phyloP scores from a whole-genome alignment of 2,329 filamentous ascomycete genomes.

The Fusarium cyanostomum region DNA sequence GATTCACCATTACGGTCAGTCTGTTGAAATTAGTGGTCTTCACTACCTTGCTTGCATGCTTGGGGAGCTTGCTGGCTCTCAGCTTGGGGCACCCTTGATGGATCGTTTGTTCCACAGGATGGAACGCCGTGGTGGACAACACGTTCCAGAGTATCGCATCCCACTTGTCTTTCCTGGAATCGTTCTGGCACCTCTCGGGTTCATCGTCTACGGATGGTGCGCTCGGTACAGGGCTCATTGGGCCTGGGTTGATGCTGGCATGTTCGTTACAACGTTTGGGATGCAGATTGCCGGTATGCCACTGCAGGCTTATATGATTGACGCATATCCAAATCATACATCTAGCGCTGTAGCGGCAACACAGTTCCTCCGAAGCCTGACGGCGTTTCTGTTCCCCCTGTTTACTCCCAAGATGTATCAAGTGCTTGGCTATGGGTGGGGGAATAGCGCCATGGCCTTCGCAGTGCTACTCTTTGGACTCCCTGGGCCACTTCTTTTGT shows the following conservation, averaged over 20 bases:
- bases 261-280: slow-evolving; percentile 46
- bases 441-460: slow-evolving; percentile 52
- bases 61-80: slow-evolving; percentile 67
- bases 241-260: slow-evolving; percentile 50
- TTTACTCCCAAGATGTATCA: slow-evolving; percentile 56
- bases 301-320: slow-evolving; percentile 53
- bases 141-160: slow-evolving; percentile 40
- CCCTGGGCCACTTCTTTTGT: slow-evolving; percentile 53
- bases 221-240: slow-evolving; percentile 51
- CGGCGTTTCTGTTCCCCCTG: slow-evolving; percentile 60
- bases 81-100: slow-evolving; percentile 56
- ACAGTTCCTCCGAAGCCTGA: slow-evolving; percentile 57
- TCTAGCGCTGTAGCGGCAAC: slow-evolving; percentile 58
- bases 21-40: slow-evolving; percentile 66
- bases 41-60: slow-evolving; percentile 72
- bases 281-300: slow-evolving; percentile 47
- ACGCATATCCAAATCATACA: slow-evolving; percentile 57
- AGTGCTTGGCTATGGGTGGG: slow-evolving; percentile 51
- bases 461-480: slow-evolving; percentile 48
- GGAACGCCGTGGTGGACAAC: slow-evolving; percentile 28
- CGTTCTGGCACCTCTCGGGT: slow-evolving; percentile 51
- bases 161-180: slow-evolving; percentile 50
- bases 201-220: slow-evolving; percentile 57
- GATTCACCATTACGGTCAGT: slow-evolving; percentile 63
- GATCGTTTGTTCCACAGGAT: slow-evolving; percentile 49